Evolutionary conservation across 345 rosid genomes (phyloP), one percentile per base, ranked within the genome.

Genomic region (Psidium guajava): DNA sequence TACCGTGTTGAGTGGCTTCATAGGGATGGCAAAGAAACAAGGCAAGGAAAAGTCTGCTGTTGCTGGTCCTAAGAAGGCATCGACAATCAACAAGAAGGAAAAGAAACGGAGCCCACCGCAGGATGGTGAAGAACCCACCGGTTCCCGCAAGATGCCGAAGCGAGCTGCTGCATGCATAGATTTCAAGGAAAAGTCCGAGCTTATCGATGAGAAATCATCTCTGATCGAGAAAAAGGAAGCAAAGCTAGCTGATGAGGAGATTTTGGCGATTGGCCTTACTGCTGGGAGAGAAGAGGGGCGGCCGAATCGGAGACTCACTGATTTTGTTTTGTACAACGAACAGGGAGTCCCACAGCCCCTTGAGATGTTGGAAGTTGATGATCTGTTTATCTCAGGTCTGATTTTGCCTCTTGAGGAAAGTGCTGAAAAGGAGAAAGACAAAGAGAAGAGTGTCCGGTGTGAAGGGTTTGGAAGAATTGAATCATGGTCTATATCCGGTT

Each of bases 101-200:
- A 90, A 87, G 88, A 91, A 92, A 89, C 86, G 91, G 86, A 73
- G 27, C 28, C 54, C 85, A 52, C 73, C 90, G 8, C 90, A 89
- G 81, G 86, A 44, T 81, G 69, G 54, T 11, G 90, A 90, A 32
- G 61, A 85, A 22, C 77, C 81, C 5, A 85, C 88, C 18, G 82
- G 82, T 32, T 49, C 91, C 18, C 74, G 58, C 36, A 93, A 88
- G 90, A 91, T 93, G 85, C 97, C 96, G 0, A 94, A 40, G 93
- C 90, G 99, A 47, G 94, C 95, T 81, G 99, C 98, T 8, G 98
- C 99, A 11, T 92, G 96, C 84, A 84, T 89, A 10, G 80, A 91
- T 89, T 93, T 95, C 83, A 96, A 91, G 90, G 96, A 96, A 77
- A 95, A 90, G 82, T 83, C 94, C 8, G 54, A 90, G 10, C 86